These are phyloP conservation scores for Tulasnella sp. DNA, from an alignment of 768 basidiomycete genomes.

Conservation along the genomic window DNA sequence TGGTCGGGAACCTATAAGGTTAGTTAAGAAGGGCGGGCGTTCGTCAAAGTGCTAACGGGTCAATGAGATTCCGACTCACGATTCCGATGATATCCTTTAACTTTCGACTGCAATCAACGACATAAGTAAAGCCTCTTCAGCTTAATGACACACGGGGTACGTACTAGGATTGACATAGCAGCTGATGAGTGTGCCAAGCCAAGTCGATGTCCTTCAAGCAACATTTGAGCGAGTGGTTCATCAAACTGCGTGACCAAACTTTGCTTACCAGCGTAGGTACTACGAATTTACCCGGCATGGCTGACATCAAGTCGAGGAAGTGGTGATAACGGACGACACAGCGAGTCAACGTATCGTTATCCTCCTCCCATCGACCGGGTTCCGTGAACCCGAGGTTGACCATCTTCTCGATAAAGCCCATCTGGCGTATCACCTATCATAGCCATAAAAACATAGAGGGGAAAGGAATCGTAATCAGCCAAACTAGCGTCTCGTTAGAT, in stretches of 20 bases:
- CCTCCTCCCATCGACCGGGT: neutral
- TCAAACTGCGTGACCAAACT: too few species aligned
- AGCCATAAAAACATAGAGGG: neutral
- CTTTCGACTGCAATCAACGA: neutral
- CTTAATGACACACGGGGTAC: neutral
- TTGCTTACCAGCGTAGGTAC: conserved; percentile 21
- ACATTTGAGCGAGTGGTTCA: neutral
- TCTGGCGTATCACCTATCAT: conserved; percentile 19
- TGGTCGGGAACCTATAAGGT: conserved; percentile 33
- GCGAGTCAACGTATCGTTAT: conserved; percentile 13
- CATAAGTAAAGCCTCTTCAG: neutral
- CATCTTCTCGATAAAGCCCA: conserved; percentile 22
- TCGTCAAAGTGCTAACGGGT: too few species aligned
- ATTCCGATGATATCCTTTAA: neutral
- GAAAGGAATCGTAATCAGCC: too few species aligned
- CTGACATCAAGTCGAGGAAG: conserved; percentile 22
- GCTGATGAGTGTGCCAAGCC: conserved; percentile 25
- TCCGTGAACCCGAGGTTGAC: conserved; percentile 21
- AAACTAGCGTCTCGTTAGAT: neutral
- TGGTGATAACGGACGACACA: conserved; percentile 23
- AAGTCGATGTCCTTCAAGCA: conserved; percentile 15
- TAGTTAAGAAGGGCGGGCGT: neutral
- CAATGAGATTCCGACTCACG: neutral
- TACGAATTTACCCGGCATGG: conserved; percentile 18
- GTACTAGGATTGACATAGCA: conserved; percentile 12